phyloP scores from a whole-genome alignment of 495 filamentous ascomycete species.

The Penicillium steckii region DNA sequence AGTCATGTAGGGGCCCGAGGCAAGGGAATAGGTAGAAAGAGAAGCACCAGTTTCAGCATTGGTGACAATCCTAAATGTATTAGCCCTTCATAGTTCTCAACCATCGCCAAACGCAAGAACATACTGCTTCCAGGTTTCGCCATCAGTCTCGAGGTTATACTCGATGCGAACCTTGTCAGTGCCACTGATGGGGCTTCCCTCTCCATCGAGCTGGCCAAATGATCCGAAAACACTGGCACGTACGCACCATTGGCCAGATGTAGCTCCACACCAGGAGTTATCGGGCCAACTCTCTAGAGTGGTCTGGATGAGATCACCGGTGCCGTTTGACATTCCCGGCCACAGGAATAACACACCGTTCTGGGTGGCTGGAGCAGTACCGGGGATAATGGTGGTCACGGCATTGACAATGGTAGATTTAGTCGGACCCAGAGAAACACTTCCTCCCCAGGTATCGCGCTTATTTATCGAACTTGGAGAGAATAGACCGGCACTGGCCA shows the following conservation, averaged over 20 bases:
- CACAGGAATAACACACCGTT: conserved; percentile 40
- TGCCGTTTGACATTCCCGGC: conserved; percentile 47
- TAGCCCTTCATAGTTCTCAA: background rate
- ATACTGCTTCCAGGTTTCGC: conserved; percentile 35
- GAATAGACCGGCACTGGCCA: conserved; percentile 7
- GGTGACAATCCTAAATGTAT: conserved; percentile 25
- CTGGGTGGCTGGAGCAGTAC: conserved; percentile 34
- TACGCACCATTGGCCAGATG: conserved; percentile 37
- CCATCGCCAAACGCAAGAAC: background rate
- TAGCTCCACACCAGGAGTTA: conserved; percentile 38
- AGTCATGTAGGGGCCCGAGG: conserved; percentile 36
- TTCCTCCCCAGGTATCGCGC: conserved; percentile 37
- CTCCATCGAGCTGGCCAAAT: conserved; percentile 36
- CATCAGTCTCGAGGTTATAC: conserved; percentile 31
- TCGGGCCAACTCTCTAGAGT: conserved; percentile 34
- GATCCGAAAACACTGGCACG: conserved; percentile 39
- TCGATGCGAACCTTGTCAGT: conserved; percentile 34
- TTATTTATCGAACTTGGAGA: conserved; percentile 5
- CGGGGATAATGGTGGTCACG: conserved; percentile 42
- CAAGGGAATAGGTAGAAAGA: conserved; percentile 28
- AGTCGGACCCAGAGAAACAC: conserved; percentile 39
- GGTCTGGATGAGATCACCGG: conserved; percentile 41
- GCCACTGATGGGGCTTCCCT: conserved; percentile 26
- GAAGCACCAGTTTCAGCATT: conserved; percentile 31
- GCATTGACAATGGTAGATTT: conserved; percentile 40